Evolutionary conservation across 129 eudicot genomes (phyloP).

Genomic region (Escallonia rubra): DNA sequence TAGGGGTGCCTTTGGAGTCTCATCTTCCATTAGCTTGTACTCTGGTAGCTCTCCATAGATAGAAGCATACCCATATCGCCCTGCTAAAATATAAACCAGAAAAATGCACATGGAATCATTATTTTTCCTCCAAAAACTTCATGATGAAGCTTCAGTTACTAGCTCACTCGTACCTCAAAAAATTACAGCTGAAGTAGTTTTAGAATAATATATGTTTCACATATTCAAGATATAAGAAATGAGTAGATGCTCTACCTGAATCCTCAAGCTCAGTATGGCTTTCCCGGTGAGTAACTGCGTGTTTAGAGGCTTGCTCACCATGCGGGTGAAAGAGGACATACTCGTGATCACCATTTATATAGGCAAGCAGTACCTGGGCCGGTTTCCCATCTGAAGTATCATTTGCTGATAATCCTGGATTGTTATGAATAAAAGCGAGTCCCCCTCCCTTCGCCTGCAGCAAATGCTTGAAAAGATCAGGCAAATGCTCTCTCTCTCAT

Average conservation of each 20-base stretch:
- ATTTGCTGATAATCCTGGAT: conserved; percentile 27
- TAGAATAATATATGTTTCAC: too few species aligned
- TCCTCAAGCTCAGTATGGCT: conserved; percentile 28
- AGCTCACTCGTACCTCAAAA: too few species aligned
- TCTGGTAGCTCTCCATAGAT: conserved; percentile 80
- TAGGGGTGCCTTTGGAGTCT: conserved; percentile 16
- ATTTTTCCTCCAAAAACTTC: too few species aligned
- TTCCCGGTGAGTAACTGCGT: conserved; percentile 16
- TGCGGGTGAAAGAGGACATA: conserved; percentile 64
- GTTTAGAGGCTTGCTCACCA: conserved; percentile 24
- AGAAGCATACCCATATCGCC: conserved; percentile 63
- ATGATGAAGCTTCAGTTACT: too few species aligned
- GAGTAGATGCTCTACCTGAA: conserved; percentile 32
- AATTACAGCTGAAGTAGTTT: too few species aligned
- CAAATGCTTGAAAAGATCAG: background rate
- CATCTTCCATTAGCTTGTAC: conserved; percentile 34
- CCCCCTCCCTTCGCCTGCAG: conserved; percentile 80
- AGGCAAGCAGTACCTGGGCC: conserved; percentile 40
- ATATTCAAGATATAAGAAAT: background rate
- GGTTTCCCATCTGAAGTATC: conserved; percentile 27
- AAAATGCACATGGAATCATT: background rate
- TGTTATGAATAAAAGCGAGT: conserved; percentile 45
- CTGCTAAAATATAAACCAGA: conserved; percentile 23
- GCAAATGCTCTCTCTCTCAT: background rate
- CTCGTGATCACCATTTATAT: conserved; percentile 57